Conservation (phyloP, 2,329 filamentous ascomycete species). For the Venturia pyrina region DNA sequence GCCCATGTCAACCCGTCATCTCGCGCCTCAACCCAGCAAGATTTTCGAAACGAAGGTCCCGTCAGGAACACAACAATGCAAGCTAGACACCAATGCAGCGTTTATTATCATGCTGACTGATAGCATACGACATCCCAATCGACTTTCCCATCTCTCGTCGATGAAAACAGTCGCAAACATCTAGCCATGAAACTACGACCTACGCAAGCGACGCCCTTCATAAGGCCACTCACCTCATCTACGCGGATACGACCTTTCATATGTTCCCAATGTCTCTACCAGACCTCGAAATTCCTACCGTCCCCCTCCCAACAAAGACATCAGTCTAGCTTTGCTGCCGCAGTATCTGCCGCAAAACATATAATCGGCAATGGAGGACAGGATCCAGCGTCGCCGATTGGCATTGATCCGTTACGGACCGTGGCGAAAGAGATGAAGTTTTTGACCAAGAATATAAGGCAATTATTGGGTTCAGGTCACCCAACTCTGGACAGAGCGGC, state of each 20-base stretch:
- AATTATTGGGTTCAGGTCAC: conserved; percentile 88
- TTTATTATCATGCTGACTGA: not conserved
- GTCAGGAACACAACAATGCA: not conserved
- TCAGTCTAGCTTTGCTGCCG: conserved; percentile 65
- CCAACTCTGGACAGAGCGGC: conserved; percentile 89
- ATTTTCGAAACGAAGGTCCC: not conserved
- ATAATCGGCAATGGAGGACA: conserved; percentile 45
- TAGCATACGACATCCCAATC: not conserved
- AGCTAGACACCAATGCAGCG: not conserved
- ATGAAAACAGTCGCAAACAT: not conserved
- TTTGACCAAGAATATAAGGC: conserved; percentile 83
- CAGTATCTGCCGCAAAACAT: conserved; percentile 56
- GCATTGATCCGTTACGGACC: conserved; percentile 76
- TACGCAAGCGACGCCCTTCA: not conserved
- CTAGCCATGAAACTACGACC: not conserved
- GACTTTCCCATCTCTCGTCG: not conserved
- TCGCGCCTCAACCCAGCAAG: not conserved
- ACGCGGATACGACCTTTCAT: not conserved
- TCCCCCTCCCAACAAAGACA: conserved; percentile 30
- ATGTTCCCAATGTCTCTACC: conserved; percentile 10
- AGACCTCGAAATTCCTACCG: not conserved
- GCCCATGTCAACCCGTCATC: not conserved
- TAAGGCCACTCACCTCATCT: not conserved
- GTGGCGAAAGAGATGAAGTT: conserved; percentile 97
- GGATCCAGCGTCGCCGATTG: conserved; percentile 56